Base-by-base conservation (phyloP, 305 asterid genomes). In the Coffea humblotiana region DNA sequence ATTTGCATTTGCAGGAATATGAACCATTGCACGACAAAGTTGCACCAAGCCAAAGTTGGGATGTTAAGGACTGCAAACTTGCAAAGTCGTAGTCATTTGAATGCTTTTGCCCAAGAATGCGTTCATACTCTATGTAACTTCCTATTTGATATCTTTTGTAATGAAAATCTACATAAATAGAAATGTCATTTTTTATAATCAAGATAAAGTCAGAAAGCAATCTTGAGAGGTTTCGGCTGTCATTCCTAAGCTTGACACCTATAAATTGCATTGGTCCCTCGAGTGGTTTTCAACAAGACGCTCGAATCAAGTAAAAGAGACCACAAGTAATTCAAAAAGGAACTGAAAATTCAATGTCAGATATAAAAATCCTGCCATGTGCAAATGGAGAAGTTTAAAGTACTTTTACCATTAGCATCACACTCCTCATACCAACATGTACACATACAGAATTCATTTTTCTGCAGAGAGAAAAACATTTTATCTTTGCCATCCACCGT, bases 21-120 rank as follows among this genome's bases (percentile, higher is more conserved):
- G 78, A 71, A 75, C 91, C 90, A 68, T 52, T 66, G 75, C 92
- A 87, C 49, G 45, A 81, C 75, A 88, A 84, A 84, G 88, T 75
- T 60, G 84, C 90, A 80, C 82, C 90, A 25, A 86, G 86, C 45
- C 79, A 69, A 71, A 83, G 83, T 81, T 84, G 89, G 91, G 47
- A 68, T 25, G 71, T 19, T 27, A 80, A 85, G 76, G 85, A 77
- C 29, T 75, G 80, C 65, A 80, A 23, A 72, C 29, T 66, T 40
- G 79, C 74, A 81, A 85, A 79, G 71, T 81, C 48, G 73, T 84
- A 82, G 86, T 82, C 81, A 48, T 75, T 78, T 45, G 48, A 47
- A 25, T 35, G 52, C 18, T 56, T 19, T 19, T 52, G 11, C 68
- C 67, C 51, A n/a, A 74, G 68, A 19, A 64, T 16, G 78, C 52